These are phyloP conservation scores for Hanseniaspora nectarophila DNA, from an alignment of 805 yeast genomes.

Conservation along the genomic window DNA sequence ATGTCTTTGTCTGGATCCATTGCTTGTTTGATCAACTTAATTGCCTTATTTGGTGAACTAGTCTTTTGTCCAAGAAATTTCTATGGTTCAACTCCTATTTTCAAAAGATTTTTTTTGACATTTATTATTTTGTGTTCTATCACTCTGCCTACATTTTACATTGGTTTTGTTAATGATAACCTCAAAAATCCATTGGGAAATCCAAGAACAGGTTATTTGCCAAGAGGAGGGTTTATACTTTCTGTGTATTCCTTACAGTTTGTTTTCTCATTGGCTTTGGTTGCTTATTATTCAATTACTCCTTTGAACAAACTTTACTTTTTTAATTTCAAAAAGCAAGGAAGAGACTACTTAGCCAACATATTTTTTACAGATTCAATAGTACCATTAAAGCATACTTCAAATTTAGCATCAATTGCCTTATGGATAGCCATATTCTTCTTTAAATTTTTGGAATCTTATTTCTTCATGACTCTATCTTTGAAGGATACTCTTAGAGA, in stretches of 20 bases:
- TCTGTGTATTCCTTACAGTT: conserved; percentile 39
- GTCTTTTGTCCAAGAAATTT: conserved; percentile 56
- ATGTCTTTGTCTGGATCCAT: conserved; percentile 85
- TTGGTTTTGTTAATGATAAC: conserved; percentile 27
- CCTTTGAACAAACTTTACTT: conserved; percentile 44
- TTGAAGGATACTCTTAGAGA: conserved; percentile 89
- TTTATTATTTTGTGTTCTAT: conserved; percentile 34
- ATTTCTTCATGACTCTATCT: conserved; percentile 78
- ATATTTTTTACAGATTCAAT: conserved; percentile 41
- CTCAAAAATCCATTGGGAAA: conserved; percentile 42
- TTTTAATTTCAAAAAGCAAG: conserved; percentile 19
- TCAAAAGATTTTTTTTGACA: conserved; percentile 36
- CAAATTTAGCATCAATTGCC: conserved; percentile 90
- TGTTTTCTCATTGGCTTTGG: conserved; percentile 36
- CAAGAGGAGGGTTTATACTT: conserved; percentile 32
- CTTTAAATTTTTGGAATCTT: conserved; percentile 84
- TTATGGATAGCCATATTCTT: conserved; percentile 82
- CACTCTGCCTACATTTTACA: conserved; percentile 40
- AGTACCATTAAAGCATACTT: conserved; percentile 57
- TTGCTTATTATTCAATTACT: conserved; percentile 38
- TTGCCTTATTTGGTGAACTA: conserved; percentile 69
- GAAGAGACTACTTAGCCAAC: conserved; percentile 35
- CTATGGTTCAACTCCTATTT: conserved; percentile 57
- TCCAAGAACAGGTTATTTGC: conserved; percentile 46
- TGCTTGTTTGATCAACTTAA: conserved; percentile 67